Evolutionary conservation across 495 filamentous ascomycete species (phyloP).

Genomic region (Penicillium malachiteum): DNA sequence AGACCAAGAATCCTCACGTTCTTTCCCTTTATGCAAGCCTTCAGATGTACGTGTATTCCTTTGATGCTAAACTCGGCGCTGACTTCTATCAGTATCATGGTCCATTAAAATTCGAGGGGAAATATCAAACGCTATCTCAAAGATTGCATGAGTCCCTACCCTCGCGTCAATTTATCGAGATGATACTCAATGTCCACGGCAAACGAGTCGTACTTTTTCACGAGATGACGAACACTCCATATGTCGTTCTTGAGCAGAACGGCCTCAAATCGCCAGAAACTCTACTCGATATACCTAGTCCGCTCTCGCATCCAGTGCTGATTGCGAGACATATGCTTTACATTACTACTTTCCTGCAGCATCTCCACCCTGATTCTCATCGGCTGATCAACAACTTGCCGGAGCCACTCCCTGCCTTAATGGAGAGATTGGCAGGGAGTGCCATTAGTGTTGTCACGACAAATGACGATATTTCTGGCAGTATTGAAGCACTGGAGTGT

Average conservation of each 20-base stretch:
- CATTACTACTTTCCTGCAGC: slow-evolving; percentile 43
- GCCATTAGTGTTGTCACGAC: slow-evolving; percentile 42
- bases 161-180: slow-evolving; percentile 12
- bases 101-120: not conserved
- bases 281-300: slow-evolving; percentile 35
- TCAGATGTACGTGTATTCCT: slow-evolving; percentile 1
- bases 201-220: not conserved
- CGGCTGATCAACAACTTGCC: slow-evolving; percentile 12
- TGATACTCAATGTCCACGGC: slow-evolving; percentile 11
- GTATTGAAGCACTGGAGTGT: slow-evolving; percentile 49
- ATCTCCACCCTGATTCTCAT: slow-evolving; percentile 23
- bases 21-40: slow-evolving; percentile 3
- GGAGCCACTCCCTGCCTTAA: not conserved
- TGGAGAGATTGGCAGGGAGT: slow-evolving; percentile 32
- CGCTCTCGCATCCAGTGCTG: slow-evolving; percentile 42
- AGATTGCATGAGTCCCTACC: slow-evolving; percentile 10
- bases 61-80: not conserved
- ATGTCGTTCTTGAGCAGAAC: slow-evolving; percentile 10
- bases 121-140: slow-evolving; percentile 9
- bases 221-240: slow-evolving; percentile 10
- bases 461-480: slow-evolving; percentile 44
- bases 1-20: not conserved
- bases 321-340: slow-evolving; percentile 48
- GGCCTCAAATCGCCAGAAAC: slow-evolving; percentile 19
- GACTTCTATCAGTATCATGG: slow-evolving; percentile 1